Evolutionary conservation across 495 filamentous ascomycete species (phyloP), one percentile per base, ranked within the genome.

Genomic region (Tuber borchii): DNA sequence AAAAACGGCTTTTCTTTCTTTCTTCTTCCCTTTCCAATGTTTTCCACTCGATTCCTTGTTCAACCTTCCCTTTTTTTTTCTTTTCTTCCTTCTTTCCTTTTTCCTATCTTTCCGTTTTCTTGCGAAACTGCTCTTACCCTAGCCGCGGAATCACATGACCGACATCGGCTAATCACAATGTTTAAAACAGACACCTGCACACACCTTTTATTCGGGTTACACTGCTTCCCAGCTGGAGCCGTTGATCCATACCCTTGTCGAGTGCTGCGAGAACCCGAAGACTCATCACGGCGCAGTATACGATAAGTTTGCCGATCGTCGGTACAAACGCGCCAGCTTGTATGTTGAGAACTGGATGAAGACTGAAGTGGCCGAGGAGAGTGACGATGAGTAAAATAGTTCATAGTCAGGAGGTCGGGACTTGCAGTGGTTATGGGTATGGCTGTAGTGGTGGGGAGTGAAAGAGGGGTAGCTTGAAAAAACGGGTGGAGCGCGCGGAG

Each of bases 121-220:
- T 72, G 3, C 45, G 76, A 44, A 70, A 45, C 40, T 34, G 43
- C 19, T 69, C 71, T 85, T 89, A 77, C 78, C 78, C 72, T 40
- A 26, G 69, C 34, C 26, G n/a, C n/a, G 39, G 19, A 69, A 65
- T 75, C 77, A 78, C 76, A 79, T 65, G 56, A 65, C 31, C 26
- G 31, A 65, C 56, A 34, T 65, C 48, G 40, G n/a, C 42, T 48
- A 65, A 65, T 65, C 56, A 65, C 56, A 65, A 34, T 65, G 56
- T 31, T 34, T 22, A 34, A 68, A 56, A 72, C 77, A 97, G 93
- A 91, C 91, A 76, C 87, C 87, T 45, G 89, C 91, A 46, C 95
- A 99, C 80, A 90, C 93, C 22, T 91, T 93, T 85, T 98, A 97
- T 84, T 94, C 94, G 42, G 92, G 92, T 46, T 98, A 99, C 85